Evolutionary conservation across 2,329 filamentous ascomycete species (phyloP), one percentile per base, ranked within the genome.

Genomic region (Penicillium psychrosexuale): DNA sequence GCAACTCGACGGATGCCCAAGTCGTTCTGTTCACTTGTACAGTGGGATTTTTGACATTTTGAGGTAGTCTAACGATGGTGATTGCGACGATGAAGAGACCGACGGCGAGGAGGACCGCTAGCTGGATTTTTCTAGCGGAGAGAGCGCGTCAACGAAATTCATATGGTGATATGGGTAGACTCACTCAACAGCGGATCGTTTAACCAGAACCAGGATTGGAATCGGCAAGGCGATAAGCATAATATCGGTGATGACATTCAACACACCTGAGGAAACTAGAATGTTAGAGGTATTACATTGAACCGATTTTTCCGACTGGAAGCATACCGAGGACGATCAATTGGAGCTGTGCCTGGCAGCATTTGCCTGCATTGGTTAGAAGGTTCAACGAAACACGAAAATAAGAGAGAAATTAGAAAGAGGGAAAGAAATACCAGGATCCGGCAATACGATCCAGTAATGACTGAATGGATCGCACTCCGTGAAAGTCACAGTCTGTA

Each of bases 401-500:
- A 28, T 34, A 6, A 6, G 12, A 33, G 5, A 13, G 39, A 40
- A 37, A 24, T 27, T n/a, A 24, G 15, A n/a, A n/a, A 17, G 5
- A 38, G 27, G 17, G 42, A 36, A 36, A 15, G 36, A 42, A 47
- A 44, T 55, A 58, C 55, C 56, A 48, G 57, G 55, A 42, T 60
- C 55, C 19, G 56, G 56, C 12, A 58, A 43, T 36, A 60, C 56
- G 12, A 58, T 53, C 55, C 56, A 60, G 43, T 60, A 60, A 53
- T 58, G 55, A 30, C 49, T 47, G 43, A 60, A 58, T 15, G 58
- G 58, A 50, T 58, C 43, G 40, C 58, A 60, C 36, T 60, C 58
- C 6, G 55, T 60, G n/a, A 58, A 60, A 24, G 58, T 60, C 44
- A 60, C 58, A 31, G 47, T 51, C 38, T 60, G 58, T 12, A 60